Conservation (phyloP, 164 flowering plant genomes). For the Magnolia changhungtana region DNA sequence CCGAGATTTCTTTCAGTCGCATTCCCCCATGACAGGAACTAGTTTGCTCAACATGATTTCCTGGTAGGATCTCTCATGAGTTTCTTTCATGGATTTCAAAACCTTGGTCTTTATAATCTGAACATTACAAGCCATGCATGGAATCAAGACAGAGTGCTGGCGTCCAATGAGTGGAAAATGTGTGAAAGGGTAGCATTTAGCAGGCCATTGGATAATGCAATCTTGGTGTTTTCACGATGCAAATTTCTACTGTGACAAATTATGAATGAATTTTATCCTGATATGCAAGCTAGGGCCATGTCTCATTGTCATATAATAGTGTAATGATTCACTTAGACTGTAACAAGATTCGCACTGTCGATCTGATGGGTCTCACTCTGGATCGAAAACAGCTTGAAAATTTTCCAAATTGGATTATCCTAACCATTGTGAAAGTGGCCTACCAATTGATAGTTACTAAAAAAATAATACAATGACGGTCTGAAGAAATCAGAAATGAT, state of each 20-base stretch:
- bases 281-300: no score
- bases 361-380: not conserved
- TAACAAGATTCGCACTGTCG: no score
- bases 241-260: not conserved
- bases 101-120: constrained; percentile 75
- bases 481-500: no score
- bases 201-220: not conserved
- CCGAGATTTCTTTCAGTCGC: constrained; percentile 60
- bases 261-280: no score
- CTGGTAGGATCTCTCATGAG: constrained; percentile 67
- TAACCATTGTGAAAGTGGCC: no score
- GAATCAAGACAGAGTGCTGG: not conserved
- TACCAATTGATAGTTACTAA: no score
- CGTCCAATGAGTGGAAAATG: not conserved
- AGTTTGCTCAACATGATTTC: constrained; percentile 81
- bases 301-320: no score
- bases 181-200: not conserved
- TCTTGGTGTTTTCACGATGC: not conserved
- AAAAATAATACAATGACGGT: no score
- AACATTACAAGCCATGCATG: not conserved
- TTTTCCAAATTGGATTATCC: not conserved
- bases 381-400: not conserved
- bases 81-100: constrained; percentile 58
- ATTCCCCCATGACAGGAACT: constrained; percentile 74
- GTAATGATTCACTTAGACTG: not conserved